Base-by-base conservation (phyloP, 208 protist species). In the Trypanosoma platydactyli region DNA sequence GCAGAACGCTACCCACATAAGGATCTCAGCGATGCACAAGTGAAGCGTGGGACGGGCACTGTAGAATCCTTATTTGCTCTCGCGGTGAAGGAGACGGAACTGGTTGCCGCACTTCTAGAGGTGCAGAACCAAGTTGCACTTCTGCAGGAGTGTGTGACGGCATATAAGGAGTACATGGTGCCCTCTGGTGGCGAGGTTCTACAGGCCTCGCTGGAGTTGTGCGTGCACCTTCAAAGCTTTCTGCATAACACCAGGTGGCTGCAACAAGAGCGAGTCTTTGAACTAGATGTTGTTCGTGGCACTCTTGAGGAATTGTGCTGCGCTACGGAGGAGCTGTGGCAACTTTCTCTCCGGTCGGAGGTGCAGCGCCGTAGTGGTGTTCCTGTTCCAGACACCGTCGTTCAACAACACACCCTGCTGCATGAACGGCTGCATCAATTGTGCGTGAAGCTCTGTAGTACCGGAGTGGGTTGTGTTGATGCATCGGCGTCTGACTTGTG, bases 11-110 rank as follows among this genome's bases (percentile, higher is more conserved):
- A 81, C 50, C 88, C 87, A 45, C 84, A 95, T 73, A 76, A 77
- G 61, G 92, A 97, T 67, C 82, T 97, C 44, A 94, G 84, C 35
- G 88, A 57, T 0, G 92, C 92, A 2, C 92, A 97, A 74, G 84
- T 73, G 29, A 86, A 77, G 73, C 83, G 89, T 16, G 88, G 77
- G 16, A 86, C 84, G 3, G 83, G 89, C 12, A 80, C 81, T 38
- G 77, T 71, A 12, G 88, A 94, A 68, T 82, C 80, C 11, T 72
- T 97, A 29, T 92, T 95, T 48, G 61, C 85, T 49, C 54, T 77
- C 48, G 56, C 76, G 15, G 70, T 86, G 13, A 66, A 73, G 7
- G 59, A 75, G 25, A 67, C 71, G 18, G 74, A 76, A 24, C 60
- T 82, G 45, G 48, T 86, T 18, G 68, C 56, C 48, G 40, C 48